Base-by-base conservation (phyloP, 148 eudicot genomes). In the Rhododendron henanense region DNA sequence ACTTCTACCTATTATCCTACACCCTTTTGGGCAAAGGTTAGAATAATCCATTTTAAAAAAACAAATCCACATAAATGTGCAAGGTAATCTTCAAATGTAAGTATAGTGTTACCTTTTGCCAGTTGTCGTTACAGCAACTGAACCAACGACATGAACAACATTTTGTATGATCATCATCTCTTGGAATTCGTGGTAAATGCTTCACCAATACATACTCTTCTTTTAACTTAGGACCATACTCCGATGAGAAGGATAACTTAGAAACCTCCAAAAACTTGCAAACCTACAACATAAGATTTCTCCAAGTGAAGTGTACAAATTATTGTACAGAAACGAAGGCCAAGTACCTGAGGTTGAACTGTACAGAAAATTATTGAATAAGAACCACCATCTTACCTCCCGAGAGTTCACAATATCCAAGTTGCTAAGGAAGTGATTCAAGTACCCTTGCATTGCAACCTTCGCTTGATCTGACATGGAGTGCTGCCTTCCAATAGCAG, bases 191-290 rank as follows among this genome's bases (percentile, higher is more conserved):
- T 2, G 99, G 94, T 85, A 97, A 88, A 89, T 97, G 99, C 91
- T 97, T 95, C 90, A 97, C 99, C 94, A 94, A 90, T 59, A 97
- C 92, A 81, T 87, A 97, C 53, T 95, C 98, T 90, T 97, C 99
- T 90, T 93, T 97, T 81, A 95, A 96, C 90, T 97, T 97, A 79
- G 99, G 95, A 78, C 99, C 99, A 90, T 97, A 97, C 88, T 97
- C 99, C 19, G 98, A 96, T 41, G 94, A 91, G 93, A 97, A 97
- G 47, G 98, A 97, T 91, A 97, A 85, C 85, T 87, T 97, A 14
- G 99, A 97, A 85, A 94, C 99, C 90, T 95, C 98, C 93, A 97
- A 90, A 90, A 97, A 97, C 90, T 90, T 95, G 91, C 99, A 97
- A 25, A 97, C 99, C 99, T 97, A 74, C 85, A 90, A 57, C 2